Base-by-base conservation (phyloP, 225 moss, liverwort and hornwort species). In the Asterella californica region DNA sequence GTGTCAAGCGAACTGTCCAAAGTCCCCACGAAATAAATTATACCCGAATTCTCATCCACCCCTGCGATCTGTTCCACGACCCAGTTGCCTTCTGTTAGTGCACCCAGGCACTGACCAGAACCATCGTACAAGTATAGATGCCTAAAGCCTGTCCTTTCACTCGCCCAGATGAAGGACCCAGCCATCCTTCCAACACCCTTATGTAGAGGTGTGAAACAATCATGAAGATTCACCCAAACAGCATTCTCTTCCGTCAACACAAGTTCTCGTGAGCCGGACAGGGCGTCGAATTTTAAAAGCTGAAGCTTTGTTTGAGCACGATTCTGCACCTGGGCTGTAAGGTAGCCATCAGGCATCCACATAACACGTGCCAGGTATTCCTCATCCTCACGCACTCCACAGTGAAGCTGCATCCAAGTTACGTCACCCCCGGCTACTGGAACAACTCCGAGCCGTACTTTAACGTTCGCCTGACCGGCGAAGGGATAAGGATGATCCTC, bases 401-500 rank as follows among this genome's bases (percentile, higher is more conserved):
- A 91, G 78, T 95, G 90, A 80, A 99, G 83, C 82, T 95, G 91
- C 92, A 99, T 91, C 99, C 99, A 99, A 54, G 86, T 83, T 67
- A 90, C 90, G 65, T 88, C 89, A 27, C 95, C 99, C 63, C 99
- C 93, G 2, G 83, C 80, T 70, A 87, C 87, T 48, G 95, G 83
- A 65, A 95, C 93, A 83, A 99, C 89, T 52, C 95, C 95, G 57
- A 99, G 87, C 76, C 99, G 88, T 54, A 99, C 95, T 75, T 90
- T 99, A 55, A 95, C 99, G 82, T 99, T 99, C 22, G 99, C 83
- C 79, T 93, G 90, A 55, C 99, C 99, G 72, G 99, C 99, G 72
- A 99, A 99, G 9, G 99, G 99, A 61, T 99, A 99, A 4, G 99
- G 70, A 74, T 99, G 99, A 77, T 95, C 94, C 85, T 99, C 99